Evolutionary conservation across 345 rosid species (phyloP).

Genomic region (Salix koriyanagi): DNA sequence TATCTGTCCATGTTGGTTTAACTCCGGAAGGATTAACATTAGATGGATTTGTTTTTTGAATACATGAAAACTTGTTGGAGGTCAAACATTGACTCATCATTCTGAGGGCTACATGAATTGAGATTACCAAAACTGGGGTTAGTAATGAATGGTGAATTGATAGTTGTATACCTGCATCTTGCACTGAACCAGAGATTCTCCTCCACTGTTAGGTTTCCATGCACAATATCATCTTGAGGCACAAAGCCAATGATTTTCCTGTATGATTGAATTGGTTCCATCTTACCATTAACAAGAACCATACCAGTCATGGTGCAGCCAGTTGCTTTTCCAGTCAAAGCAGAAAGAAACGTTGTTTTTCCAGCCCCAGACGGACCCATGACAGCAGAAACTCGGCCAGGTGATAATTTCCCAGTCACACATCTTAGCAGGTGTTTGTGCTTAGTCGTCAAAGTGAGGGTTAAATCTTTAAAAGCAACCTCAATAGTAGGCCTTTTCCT

Average conservation of each 20-base stretch:
- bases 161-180: conserved; percentile 74
- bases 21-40: not conserved
- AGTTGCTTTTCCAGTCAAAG: conserved; percentile 81
- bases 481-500: conserved; percentile 75
- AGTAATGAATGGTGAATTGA: not conserved
- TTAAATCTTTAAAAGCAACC: conserved; percentile 75
- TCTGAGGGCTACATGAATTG: not conserved
- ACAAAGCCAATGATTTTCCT: conserved; percentile 90
- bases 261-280: conserved; percentile 75
- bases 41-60: not conserved
- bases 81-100: too few species aligned
- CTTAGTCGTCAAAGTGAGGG: conserved; percentile 72
- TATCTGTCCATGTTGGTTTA: not conserved
- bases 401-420: conserved; percentile 83
- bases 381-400: conserved; percentile 92
- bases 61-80: not conserved
- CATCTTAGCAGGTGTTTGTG: conserved; percentile 79
- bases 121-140: not conserved
- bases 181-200: conserved; percentile 99
- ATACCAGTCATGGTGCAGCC: conserved; percentile 70
- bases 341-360: conserved; percentile 90
- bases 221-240: conserved; percentile 98
- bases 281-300: conserved; percentile 82
- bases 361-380: conserved; percentile 99
- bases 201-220: conserved; percentile 94